Evolutionary conservation across 2,329 filamentous ascomycete species (phyloP), one percentile per base, ranked within the genome.

Genomic region (Apiospora marii): DNA sequence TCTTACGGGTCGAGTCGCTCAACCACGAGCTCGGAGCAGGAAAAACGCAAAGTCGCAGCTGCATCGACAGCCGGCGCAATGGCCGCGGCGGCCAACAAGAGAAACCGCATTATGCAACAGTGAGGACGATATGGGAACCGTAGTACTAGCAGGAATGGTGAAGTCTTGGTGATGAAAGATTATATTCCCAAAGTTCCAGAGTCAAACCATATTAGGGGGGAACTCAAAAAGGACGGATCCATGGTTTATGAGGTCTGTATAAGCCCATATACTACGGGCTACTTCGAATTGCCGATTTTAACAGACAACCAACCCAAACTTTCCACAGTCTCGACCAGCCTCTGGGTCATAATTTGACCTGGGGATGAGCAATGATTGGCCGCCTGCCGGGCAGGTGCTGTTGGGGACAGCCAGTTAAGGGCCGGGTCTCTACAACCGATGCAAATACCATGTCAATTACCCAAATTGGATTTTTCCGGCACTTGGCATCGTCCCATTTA

Each of bases 1-100:
- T 14, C 78, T 76, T 67, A 79, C 78, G 78, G 78, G 71, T 80
- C 78, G 46, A 80, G 74, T 69, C 78, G 78, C 41, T 80, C 78
- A 41, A 80, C 78, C 13, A 80, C 78, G 27, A 80, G 78, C 69
- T 80, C 78, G 14, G 78, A 79, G 73, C 78, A 80, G 8, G 78
- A 80, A 72, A 80, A 80, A 24, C 78, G 78, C 69, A 80, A 77
- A 30, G 78, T 79, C 53, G 78, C 78, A 34, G 75, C 75, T 48
- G 75, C 78, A 22, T 77, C 72, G 22, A 77, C 75, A 70, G 72
- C 75, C 48, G 77, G 75, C 67, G 69, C 74, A 27, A 76, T 67
- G 71, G 73, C 76, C 73, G 75, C 76, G 43, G 74, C 75, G 70
- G 75, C 74, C 19, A 78, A 73, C 49, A 79, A 73, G 61, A 70